Conservation (phyloP, 1,284 basidiomycete species). For the Ustilago hordei region DNA sequence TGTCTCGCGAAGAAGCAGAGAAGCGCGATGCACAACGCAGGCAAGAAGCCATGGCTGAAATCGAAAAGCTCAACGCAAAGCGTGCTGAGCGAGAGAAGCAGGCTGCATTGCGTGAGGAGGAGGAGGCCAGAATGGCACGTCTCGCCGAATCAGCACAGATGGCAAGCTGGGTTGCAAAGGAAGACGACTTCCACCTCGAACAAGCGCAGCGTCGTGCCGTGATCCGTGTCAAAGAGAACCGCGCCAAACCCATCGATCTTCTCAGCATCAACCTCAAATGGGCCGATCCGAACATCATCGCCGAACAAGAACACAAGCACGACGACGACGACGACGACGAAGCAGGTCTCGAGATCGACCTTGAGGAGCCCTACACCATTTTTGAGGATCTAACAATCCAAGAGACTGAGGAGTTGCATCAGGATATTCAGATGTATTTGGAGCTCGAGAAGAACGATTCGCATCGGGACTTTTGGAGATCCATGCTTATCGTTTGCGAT, state of each 20-base stretch:
- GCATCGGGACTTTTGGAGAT: slow-evolving; percentile 98
- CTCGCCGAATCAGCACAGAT: slow-evolving; percentile 93
- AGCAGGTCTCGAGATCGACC: slow-evolving; percentile 92
- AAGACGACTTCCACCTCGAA: slow-evolving; percentile 95
- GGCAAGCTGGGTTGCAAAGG: slow-evolving; percentile 97
- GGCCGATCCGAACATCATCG: slow-evolving; percentile 80
- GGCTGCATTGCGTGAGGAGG: slow-evolving; percentile 86
- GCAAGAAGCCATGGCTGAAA: slow-evolving; percentile 86
- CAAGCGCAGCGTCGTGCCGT: slow-evolving; percentile 90
- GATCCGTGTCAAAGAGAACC: slow-evolving; percentile 92
- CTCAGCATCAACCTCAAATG: slow-evolving; percentile 67
- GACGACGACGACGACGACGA: slow-evolving; percentile 84
- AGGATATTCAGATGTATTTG: slow-evolving; percentile 93
- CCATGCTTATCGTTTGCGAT: slow-evolving; percentile 96
- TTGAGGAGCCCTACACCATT: slow-evolving; percentile 97
- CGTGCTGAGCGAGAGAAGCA: slow-evolving; percentile 93
- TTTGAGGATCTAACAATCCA: slow-evolving; percentile 89
- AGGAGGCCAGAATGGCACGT: slow-evolving; percentile 86
- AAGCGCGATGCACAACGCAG: slow-evolving; percentile 82
- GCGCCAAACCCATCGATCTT: slow-evolving; percentile 74
- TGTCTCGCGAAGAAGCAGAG: slow-evolving; percentile 83
- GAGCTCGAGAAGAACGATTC: slow-evolving; percentile 84
- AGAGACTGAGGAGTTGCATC: slow-evolving; percentile 91
- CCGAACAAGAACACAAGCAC: slow-evolving; percentile 83
- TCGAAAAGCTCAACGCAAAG: slow-evolving; percentile 88